phyloP scores from a whole-genome alignment of 2,329 filamentous ascomycete species.

The Colletotrichum viniferum region DNA sequence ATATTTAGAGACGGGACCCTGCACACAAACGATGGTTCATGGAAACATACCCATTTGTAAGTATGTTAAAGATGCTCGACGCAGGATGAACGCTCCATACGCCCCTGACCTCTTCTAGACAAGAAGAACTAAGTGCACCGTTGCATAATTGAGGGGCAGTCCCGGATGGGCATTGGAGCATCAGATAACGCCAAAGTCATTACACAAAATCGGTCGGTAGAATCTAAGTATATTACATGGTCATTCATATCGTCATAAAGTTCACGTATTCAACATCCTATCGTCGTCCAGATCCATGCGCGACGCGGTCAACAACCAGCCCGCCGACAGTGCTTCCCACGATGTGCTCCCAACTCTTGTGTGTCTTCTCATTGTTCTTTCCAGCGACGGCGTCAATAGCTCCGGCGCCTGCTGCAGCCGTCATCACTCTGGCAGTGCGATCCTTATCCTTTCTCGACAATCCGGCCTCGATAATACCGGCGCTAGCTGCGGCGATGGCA shows the following conservation, averaged over 20 bases:
- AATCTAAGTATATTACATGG: not conserved
- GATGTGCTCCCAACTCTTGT: not conserved
- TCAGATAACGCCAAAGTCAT: not conserved
- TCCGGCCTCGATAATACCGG: constrained; percentile 4
- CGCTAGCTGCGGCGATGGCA: constrained; percentile 6
- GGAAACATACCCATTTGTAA: not conserved
- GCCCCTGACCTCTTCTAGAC: not conserved
- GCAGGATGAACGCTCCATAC: not conserved
- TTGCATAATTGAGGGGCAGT: not conserved
- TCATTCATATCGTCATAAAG: not conserved
- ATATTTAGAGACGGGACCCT: fast-evolving
- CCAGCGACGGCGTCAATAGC: not conserved
- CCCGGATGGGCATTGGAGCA: fast-evolving
- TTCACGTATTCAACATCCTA: not conserved
- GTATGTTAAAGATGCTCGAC: not conserved
- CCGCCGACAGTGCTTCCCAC: not conserved
- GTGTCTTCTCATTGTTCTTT: not conserved
- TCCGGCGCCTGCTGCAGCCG: constrained; percentile 7
- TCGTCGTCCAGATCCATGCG: not conserved
- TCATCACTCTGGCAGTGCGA: not conserved
- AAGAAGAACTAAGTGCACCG: not conserved
- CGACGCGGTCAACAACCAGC: not conserved
- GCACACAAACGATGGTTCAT: not conserved
- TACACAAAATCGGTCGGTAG: not conserved
- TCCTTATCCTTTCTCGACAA: constrained; percentile 5